Evolutionary conservation across 768 basidiomycete species (phyloP).

Genomic region (Panellus pusillus): DNA sequence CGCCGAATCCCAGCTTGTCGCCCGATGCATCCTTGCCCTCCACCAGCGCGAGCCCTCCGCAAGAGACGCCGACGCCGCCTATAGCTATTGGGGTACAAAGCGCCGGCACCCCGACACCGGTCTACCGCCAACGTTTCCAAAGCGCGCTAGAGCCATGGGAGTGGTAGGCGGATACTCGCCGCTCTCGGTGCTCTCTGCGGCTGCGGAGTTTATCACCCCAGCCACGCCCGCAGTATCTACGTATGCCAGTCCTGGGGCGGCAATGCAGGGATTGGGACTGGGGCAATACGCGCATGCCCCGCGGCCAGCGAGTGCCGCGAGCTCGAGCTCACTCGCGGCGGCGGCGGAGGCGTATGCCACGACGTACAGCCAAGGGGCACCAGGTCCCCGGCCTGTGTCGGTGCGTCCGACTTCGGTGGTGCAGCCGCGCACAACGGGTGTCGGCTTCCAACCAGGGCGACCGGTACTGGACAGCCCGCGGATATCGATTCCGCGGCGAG

Average conservation of each 20-base stretch:
- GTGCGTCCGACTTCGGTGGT: too few relatives aligned
- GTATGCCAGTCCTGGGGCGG: too few relatives aligned
- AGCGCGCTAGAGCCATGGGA: too few relatives aligned
- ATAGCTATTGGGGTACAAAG: too few relatives aligned
- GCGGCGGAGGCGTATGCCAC: constrained; percentile 5
- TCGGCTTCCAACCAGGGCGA: too few relatives aligned
- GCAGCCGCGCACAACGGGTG: too few relatives aligned
- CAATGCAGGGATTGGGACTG: too few relatives aligned
- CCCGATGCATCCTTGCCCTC: neutral
- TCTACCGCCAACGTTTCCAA: too few relatives aligned
- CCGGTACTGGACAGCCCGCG: too few relatives aligned
- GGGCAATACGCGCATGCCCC: neutral
- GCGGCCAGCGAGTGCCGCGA: neutral
- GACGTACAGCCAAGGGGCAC: constrained; percentile 3
- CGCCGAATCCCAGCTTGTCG: neutral
- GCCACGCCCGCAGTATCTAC: too few relatives aligned
- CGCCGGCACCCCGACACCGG: too few relatives aligned
- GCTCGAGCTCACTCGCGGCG: constrained; percentile 16
- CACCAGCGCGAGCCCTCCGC: neutral
- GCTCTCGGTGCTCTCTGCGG: neutral
- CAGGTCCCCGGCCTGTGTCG: neutral
- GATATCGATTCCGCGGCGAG: too few relatives aligned
- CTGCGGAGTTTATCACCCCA: neutral
- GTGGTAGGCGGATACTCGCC: neutral
- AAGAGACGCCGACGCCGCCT: neutral